Conservation (phyloP, 2,329 filamentous ascomycete genomes). For the Colletotrichum godetiae region DNA sequence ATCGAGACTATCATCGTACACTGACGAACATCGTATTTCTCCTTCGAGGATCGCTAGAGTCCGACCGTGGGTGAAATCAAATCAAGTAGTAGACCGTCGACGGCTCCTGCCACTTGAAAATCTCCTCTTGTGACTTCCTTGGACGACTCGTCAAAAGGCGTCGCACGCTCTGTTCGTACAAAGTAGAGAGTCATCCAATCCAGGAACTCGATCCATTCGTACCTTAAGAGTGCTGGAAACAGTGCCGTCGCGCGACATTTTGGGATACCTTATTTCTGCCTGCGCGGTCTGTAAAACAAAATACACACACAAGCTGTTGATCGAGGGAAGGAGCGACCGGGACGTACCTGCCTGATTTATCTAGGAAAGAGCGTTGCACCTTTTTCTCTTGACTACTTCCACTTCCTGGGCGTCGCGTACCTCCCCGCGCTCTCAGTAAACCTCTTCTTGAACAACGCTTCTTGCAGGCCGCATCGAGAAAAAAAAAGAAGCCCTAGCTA, state of each 20-base stretch:
- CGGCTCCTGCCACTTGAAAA: constrained; percentile 33
- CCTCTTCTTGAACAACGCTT: constrained; percentile 14
- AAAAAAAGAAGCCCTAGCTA: neutral
- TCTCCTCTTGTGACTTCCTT: constrained; percentile 30
- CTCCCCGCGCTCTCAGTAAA: constrained; percentile 27
- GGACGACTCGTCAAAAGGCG: constrained; percentile 32
- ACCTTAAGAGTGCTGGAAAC: constrained; percentile 25
- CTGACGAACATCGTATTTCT: constrained; percentile 27
- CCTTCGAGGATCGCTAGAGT: constrained; percentile 17
- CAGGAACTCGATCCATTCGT: constrained; percentile 30
- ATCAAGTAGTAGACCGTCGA: constrained; percentile 30
- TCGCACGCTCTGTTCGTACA: constrained; percentile 31
- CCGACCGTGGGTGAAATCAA: constrained; percentile 34
- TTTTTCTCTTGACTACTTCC: constrained; percentile 20
- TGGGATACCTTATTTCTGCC: constrained; percentile 15
- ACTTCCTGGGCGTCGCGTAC: constrained; percentile 22
- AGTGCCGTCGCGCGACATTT: constrained; percentile 10
- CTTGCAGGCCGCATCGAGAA: neutral
- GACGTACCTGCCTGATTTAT: constrained; percentile 10
- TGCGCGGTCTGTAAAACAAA: constrained; percentile 30
- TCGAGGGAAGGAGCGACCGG: constrained; percentile 21
- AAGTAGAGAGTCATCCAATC: constrained; percentile 31
- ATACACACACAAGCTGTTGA: constrained; percentile 10
- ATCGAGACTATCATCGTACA: constrained; percentile 26
- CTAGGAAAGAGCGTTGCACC: constrained; percentile 1